These are phyloP conservation scores for Zygnema circumcarinatum DNA, from an alignment of 139 green algal genomes.

Conservation along the genomic window DNA sequence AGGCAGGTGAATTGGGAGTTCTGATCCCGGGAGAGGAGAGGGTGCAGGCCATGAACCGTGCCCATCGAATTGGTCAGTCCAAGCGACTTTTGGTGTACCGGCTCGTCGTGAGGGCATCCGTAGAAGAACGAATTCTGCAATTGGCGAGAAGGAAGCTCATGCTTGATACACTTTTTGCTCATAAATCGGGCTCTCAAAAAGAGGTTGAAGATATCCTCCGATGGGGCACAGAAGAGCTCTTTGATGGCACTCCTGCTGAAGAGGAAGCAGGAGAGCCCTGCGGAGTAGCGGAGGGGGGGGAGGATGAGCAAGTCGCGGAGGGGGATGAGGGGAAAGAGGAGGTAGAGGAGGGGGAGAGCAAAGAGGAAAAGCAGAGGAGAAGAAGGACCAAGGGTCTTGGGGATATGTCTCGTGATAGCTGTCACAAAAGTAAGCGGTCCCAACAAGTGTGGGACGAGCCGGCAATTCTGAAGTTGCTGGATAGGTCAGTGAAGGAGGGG, in stretches of 20 bases:
- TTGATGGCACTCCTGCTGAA: constrained; percentile 22
- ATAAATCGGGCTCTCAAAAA: constrained; percentile 16
- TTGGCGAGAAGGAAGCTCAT: constrained; percentile 81
- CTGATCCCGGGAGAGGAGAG: not conserved
- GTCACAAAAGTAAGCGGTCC: constrained; percentile 12
- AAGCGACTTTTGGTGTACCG: constrained; percentile 92
- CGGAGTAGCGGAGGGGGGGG: not conserved
- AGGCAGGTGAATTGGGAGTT: not conserved
- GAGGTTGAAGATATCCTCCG: constrained; percentile 86
- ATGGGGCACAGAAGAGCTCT: constrained; percentile 63
- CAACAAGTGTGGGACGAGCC: constrained; percentile 37
- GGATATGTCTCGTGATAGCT: constrained; percentile 36
- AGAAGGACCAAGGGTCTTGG: not conserved
- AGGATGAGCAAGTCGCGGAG: constrained; percentile 4
- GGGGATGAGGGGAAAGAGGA: not conserved
- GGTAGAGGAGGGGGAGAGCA: not conserved
- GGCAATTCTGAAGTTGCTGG: constrained; percentile 28
- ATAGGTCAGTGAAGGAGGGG: constrained; percentile 9
- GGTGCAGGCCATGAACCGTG: constrained; percentile 96
- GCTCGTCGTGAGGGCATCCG: constrained; percentile 77
- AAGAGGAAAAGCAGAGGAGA: constrained; percentile 10
- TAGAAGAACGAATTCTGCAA: constrained; percentile 92
- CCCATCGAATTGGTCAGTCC: constrained; percentile 98
- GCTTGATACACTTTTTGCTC: constrained; percentile 83
- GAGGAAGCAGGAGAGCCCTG: not conserved